These are phyloP conservation scores for Acanthamoeba sp. DNA, from an alignment of 208 protist genomes.

Conservation along the genomic window DNA sequence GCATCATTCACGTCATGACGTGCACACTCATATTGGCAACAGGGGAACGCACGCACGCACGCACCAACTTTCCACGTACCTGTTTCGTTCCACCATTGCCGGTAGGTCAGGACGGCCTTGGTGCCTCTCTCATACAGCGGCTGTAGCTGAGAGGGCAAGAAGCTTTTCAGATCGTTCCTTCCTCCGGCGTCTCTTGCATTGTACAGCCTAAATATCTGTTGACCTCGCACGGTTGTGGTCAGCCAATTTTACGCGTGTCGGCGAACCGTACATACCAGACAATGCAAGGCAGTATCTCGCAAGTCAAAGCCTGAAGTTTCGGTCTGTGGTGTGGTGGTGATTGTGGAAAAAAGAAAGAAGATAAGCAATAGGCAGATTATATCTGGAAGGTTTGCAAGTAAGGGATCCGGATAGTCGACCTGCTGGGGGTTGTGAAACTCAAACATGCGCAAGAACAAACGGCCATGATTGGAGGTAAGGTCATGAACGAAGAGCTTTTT, in stretches of 20 bases:
- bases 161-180: neutral
- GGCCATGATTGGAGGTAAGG: slow-evolving; percentile 10
- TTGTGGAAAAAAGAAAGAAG: neutral
- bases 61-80: neutral
- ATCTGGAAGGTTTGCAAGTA: neutral
- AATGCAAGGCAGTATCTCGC: slow-evolving; percentile 9
- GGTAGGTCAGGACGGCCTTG: neutral
- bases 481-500: slow-evolving; percentile 64
- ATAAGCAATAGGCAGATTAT: neutral
- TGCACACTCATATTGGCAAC: too few relatives aligned
- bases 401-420: neutral
- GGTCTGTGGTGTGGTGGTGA: neutral
- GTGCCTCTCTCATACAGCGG: slow-evolving; percentile 2
- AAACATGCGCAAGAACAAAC: slow-evolving; percentile 43
- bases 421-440: slow-evolving; percentile 54
- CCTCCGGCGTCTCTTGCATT: neutral
- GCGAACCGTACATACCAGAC: slow-evolving; percentile 1
- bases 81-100: slow-evolving; percentile 66
- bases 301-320: slow-evolving; percentile 37
- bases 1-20: too few relatives aligned
- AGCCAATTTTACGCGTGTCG: neutral
- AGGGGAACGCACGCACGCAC: too few relatives aligned
- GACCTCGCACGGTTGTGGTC: neutral
- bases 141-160: neutral
- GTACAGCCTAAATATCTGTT: slow-evolving; percentile 56